These are phyloP conservation scores for Trypanosomatidae sp. DNA, from an alignment of 208 protist species.

Conservation along the genomic window DNA sequence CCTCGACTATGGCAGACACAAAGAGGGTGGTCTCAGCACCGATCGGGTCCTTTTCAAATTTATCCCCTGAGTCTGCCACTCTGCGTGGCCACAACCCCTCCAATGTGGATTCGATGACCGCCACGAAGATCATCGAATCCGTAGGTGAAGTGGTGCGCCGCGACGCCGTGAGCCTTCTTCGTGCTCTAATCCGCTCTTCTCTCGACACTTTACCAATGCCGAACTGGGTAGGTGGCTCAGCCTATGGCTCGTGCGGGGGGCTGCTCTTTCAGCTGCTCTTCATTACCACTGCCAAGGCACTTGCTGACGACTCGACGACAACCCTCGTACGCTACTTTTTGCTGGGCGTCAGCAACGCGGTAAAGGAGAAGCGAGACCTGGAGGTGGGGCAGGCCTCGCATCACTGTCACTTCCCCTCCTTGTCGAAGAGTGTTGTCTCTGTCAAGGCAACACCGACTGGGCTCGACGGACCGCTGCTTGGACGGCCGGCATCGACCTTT, in stretches of 20 bases:
- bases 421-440: neutral
- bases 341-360: constrained; percentile 43
- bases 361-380: constrained; percentile 41
- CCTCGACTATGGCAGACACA: neutral
- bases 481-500: neutral
- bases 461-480: neutral
- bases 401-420: neutral
- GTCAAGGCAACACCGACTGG: neutral
- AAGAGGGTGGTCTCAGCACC: constrained; percentile 6
- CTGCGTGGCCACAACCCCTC: constrained; percentile 10
- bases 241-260: constrained; percentile 77
- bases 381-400: constrained; percentile 11
- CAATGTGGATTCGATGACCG: constrained; percentile 13
- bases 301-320: constrained; percentile 39
- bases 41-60: constrained; percentile 9
- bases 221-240: constrained; percentile 49
- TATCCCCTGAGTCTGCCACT: neutral
- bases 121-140: constrained; percentile 20
- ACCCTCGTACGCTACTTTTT: constrained; percentile 76
- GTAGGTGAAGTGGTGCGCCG: constrained; percentile 38
- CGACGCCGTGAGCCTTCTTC: constrained; percentile 53
- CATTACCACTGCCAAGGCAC: constrained; percentile 42
- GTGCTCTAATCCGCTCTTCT: constrained; percentile 50
- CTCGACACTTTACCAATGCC: constrained; percentile 50
- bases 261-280: constrained; percentile 85